Evolutionary conservation across 2,329 filamentous ascomycete species (phyloP), one percentile per base, ranked within the genome.

Genomic region (Parastagonospora avenae): DNA sequence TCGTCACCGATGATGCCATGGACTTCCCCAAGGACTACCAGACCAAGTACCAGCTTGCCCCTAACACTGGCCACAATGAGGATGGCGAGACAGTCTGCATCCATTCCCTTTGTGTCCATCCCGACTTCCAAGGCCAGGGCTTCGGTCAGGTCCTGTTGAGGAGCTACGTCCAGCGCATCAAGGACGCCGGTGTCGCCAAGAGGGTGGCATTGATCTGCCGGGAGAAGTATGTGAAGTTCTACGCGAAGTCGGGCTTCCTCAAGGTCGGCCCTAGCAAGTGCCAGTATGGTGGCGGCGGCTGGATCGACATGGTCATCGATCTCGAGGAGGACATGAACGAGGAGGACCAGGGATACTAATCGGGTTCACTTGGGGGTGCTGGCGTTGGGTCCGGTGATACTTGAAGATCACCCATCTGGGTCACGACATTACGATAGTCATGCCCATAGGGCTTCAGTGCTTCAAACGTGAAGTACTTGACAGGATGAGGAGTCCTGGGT

Each of bases 41-140:
- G 53, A 77, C 79, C 8, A 70, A 69, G 28, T 70, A 68, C 63
- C 59, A 70, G 47, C 55, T 70, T 42, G 48, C 57, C 28, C 65
- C 67, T 19, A 57, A 59, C 8, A 66, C 85, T 8, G 91, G 91
- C 29, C 90, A 96, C 72, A 84, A 89, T 62, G 85, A 91, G 51
- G 77, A 79, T 12, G 91, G 91, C 33, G 77, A 85, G 37, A 95
- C 90, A 0, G 81, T 96, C 48, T 90, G 86, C 48, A 76, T 96
- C 42, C 92, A 97, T 74, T 93, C 90, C 0, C 80, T 97, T 4
- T 90, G 89, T 14, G 87, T 96, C 5, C 80, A 89, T 47, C 91
- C 90, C 1, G 83, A 86, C 52, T 85, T 91, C 49, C 90, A 94
- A 59, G 80, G 84, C 30, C 85, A 86, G 50, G 89, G 90, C 1